Percentiles rank a stretch among this genome's conserved stretches.
Conservation (phyloP, 192 early-diverging fungal genomes). For the Coemansia sp. region DNA sequence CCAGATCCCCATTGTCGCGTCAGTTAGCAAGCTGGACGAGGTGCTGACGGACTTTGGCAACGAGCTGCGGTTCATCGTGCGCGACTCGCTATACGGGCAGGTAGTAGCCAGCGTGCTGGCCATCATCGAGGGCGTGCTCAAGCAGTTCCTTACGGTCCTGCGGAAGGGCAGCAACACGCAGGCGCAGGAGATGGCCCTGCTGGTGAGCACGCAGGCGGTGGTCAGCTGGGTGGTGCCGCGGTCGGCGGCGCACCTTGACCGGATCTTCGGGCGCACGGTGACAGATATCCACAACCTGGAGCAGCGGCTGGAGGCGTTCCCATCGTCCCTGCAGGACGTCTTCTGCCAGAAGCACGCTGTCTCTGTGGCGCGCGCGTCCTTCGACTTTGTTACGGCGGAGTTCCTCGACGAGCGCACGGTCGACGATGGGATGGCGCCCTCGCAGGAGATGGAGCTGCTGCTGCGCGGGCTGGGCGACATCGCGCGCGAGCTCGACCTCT, state of each 20-base stretch:
- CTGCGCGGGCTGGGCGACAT: conserved; percentile 26
- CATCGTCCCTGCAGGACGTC: conserved; percentile 51
- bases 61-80: conserved; percentile 53
- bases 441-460: conserved; percentile 36
- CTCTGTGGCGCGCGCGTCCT: conserved; percentile 23
- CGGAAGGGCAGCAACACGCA: conserved; percentile 26
- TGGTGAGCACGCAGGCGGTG: conserved; percentile 51
- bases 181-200: conserved; percentile 43
- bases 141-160: conserved; percentile 47
- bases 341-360: conserved; percentile 53
- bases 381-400: conserved; percentile 47
- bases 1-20: conserved; percentile 43
- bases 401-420: conserved; percentile 28
- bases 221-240: conserved; percentile 54
- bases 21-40: conserved; percentile 50
- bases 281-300: conserved; percentile 55
- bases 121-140: conserved; percentile 53
- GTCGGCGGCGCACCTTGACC: conserved; percentile 40
- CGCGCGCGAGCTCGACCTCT: conserved; percentile 48
- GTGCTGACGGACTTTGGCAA: conserved; percentile 50
- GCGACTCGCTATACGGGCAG: conserved; percentile 57
- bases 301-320: conserved; percentile 54
- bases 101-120: conserved; percentile 49
- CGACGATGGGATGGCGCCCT: conserved; percentile 43
- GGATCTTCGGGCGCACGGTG: conserved; percentile 50